Evolutionary conservation across 306 rosid species (phyloP), one percentile per base, ranked within the genome.

Genomic region (Sophora flavescens): DNA sequence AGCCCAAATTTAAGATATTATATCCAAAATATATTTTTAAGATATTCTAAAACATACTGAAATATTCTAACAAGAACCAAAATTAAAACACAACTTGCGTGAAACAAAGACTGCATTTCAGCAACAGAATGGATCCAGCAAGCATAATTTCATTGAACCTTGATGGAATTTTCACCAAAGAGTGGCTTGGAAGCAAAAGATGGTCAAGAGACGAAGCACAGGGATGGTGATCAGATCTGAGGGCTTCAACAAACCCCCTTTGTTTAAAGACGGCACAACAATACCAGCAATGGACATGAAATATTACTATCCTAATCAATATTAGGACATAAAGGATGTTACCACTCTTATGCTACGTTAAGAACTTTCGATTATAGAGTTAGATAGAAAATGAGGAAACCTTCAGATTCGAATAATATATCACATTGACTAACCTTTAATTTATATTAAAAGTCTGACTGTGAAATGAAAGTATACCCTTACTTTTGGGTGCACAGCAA

Each of bases 401-500:
- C 54, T 51, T 28, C 35, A 63, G 14, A 26, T 13, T 51, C 6
- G 30, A 45, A 48, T 18, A 36, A 63, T 62, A 32, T 38, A 17
- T 35, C 12, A 36, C 12, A 26, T 70, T 59, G 45, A 58, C 41
- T 42, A 42, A 58, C 44, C 53, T 28, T 70, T 63, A 30, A 18
- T 56, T 3, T 18, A 17, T 36, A 70, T 51, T 36, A 35, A 3
- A 36, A 36, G 14, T 65, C 10, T 52, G 32, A 54, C 41, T 7
- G 17, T 2, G 0, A 57, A 41, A 58, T 39, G 30, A 14, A 4
- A 32, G 17, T 33, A 6, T 42, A 58, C 22, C 45, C 32, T 1
- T 35, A 39, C 61, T 14, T 78, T 61, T 61, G 57, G 77, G 76
- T 26, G 36, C 65, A 61, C 16, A 22, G 38, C 14, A 60, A 41